A percentile compares a stretch with the other conserved stretches of the same genome.
These are phyloP conservation scores for Citropsis articulata DNA, from an alignment of 345 rosid species.

Conservation along the genomic window DNA sequence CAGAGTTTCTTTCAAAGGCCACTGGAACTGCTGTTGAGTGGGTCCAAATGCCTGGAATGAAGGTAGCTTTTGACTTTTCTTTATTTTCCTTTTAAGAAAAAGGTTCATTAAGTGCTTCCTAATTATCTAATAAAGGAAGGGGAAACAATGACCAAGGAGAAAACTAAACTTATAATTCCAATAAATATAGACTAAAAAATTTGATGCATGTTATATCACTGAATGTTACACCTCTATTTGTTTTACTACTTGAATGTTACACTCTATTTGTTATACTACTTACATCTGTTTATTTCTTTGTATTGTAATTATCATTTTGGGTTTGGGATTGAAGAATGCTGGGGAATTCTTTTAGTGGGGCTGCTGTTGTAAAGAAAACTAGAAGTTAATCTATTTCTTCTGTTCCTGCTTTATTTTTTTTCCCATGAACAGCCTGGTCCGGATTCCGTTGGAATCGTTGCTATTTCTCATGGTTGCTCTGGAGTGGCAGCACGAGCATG, in stretches of 20 bases:
- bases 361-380: neutral
- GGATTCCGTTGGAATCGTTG: constrained; percentile 99
- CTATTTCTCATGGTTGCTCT: constrained; percentile 99
- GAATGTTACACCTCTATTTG: neutral
- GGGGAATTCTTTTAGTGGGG: neutral
- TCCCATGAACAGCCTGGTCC: constrained; percentile 92
- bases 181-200: neutral
- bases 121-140: neutral
- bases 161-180: neutral
- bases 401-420: neutral
- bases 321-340: neutral
- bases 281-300: neutral
- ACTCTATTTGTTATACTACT: neutral
- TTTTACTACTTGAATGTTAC: neutral
- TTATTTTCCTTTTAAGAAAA: neutral
- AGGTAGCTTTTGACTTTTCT: constrained; percentile 46
- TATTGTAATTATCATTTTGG: too few relatives aligned
- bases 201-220: neutral
- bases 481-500: constrained; percentile 99
- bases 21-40: constrained; percentile 99
- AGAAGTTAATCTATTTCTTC: constrained; percentile 3
- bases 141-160: neutral
- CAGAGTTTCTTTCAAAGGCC: constrained; percentile 99
- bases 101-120: neutral
- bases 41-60: constrained; percentile 99